These are phyloP conservation scores for Tuctoria greenei DNA, from an alignment of 176 grass and related monocot genomes.

Conservation along the genomic window DNA sequence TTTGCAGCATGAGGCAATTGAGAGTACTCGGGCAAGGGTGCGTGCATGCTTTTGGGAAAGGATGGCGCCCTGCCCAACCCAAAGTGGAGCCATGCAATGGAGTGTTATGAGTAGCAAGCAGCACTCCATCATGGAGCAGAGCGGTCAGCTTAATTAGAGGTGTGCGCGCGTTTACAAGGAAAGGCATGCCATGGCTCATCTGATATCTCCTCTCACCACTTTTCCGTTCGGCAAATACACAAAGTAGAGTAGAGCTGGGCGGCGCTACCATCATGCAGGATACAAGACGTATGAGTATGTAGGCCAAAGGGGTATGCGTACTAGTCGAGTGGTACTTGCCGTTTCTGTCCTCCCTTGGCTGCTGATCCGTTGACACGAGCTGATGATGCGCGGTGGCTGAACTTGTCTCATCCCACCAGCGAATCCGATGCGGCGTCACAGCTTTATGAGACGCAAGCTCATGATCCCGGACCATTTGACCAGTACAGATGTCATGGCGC, in stretches of 20 bases:
- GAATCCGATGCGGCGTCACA: conserved; percentile 26
- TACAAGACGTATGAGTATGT: conserved; percentile 26
- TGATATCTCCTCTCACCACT: background rate
- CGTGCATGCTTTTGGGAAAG: conserved; percentile 42
- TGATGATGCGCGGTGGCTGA: conserved; percentile 3
- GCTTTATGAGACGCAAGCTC: background rate
- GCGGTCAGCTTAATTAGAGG: background rate
- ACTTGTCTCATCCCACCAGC: background rate
- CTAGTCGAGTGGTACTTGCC: conserved; percentile 2
- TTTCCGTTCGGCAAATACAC: background rate
- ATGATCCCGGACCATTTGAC: background rate
- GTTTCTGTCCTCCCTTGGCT: background rate
- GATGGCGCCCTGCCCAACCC: conserved; percentile 50
- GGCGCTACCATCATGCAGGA: conserved; percentile 11
- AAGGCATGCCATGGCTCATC: conserved; percentile 16
- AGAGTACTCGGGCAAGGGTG: conserved; percentile 34
- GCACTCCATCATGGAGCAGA: background rate
- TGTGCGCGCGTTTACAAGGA: background rate
- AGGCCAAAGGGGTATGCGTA: conserved; percentile 37
- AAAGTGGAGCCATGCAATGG: conserved; percentile 31
- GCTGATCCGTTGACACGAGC: conserved; percentile 4
- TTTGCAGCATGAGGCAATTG: conserved; percentile 80
- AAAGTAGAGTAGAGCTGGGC: background rate
- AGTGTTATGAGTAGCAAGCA: conserved; percentile 33
- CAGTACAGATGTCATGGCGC: background rate